Percentiles rank a stretch among this genome's conserved stretches.
These are phyloP conservation scores for Penicillium vulpinum DNA, from an alignment of 2,329 filamentous ascomycete genomes.

Conservation along the genomic window DNA sequence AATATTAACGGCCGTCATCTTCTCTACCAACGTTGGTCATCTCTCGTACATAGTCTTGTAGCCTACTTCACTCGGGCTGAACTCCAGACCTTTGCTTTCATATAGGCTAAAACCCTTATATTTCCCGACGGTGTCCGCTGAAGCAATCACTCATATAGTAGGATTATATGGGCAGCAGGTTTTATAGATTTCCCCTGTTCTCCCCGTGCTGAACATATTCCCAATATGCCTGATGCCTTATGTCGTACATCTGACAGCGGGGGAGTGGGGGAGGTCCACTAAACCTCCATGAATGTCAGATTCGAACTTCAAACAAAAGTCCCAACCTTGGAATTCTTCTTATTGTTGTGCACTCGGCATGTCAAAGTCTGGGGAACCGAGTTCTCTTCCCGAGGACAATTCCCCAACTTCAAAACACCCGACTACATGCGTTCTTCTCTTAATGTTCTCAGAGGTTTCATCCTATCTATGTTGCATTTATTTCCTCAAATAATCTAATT, in stretches of 20 bases:
- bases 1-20: conserved; percentile 12
- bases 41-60: background rate
- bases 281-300: background rate
- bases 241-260: background rate
- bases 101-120: background rate
- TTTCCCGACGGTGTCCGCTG: background rate
- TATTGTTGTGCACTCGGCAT: background rate
- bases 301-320: background rate
- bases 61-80: background rate
- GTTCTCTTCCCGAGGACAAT: conserved; percentile 27
- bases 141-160: no score
- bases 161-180: background rate
- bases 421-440: conserved; percentile 1
- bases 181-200: background rate
- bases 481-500: conserved; percentile 16
- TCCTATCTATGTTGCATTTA: background rate
- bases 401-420: conserved; percentile 20
- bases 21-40: background rate
- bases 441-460: background rate
- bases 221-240: background rate
- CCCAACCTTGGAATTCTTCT: no score
- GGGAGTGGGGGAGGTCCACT: conserved; percentile 1
- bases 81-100: background rate
- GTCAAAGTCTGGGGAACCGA: conserved; percentile 17
- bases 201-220: no score